Base-by-base conservation (phyloP, 768 basidiomycete species). In the Mrakia frigida region DNA sequence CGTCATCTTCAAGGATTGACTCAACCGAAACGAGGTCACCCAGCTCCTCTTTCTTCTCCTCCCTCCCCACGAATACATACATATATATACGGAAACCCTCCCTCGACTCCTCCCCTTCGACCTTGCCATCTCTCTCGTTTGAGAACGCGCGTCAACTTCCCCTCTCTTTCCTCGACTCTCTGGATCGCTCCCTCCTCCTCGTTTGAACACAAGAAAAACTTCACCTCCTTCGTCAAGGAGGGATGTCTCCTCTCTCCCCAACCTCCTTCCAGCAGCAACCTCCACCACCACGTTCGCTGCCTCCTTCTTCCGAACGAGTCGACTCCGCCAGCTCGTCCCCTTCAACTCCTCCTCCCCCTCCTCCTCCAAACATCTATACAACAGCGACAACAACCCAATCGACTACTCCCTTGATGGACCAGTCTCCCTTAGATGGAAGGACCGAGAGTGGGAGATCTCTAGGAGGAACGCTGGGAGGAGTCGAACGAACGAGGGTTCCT, bases 321-420 rank as follows among this genome's bases (percentile, higher is more conserved):
- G 65, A 68, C 65, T 35, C 65, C 65, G 25, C 65, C 35, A 68
- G 65, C 65, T 68, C 65, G 10, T 25, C 65, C 5, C 35, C 14
- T 41, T 39, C 65, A n/a, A 18, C 65, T 25, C 11, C 65, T 39
- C 37, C 35, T 13, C 35, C 65, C n/a, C 35, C 6, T 9, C 65
- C 65, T 23, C 35, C 35, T 11, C 65, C 35, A 39, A 18, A 13
- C 9, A 39, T 10, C 7, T 39, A 43, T 25, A 23, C 35, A 7
- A 41, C 23, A 39, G 39, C 3, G 31, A 28, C 3, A 7, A 63
- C 4, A 33, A 18, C 3, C 31, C n/a, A n/a, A n/a, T n/a, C 16
- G 0, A 13, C 11, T 0, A 39, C 37, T 21, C 65, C 65, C 39
- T 39, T 68, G 65, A 39, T 68, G 65, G 65, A 39, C 23, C 65